Base-by-base conservation (phyloP, 495 filamentous ascomycete genomes). In the Talaromyces ruber region DNA sequence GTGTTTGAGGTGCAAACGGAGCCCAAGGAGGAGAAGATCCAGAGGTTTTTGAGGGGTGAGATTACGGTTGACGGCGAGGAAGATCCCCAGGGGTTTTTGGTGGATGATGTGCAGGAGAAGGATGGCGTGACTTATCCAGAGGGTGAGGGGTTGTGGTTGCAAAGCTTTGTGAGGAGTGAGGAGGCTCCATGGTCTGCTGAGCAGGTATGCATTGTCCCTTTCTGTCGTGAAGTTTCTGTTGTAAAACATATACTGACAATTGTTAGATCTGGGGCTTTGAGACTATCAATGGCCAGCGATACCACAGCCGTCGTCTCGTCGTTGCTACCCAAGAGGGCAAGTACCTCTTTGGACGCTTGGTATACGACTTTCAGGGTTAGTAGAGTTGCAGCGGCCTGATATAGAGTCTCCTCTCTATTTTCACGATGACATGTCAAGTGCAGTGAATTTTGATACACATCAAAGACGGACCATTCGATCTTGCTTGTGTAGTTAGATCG, bases 251-350 rank as follows among this genome's bases (percentile, higher is more conserved):
- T 50, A n/a, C 57, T 37, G 26, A 24, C 43, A 26, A 56, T 63
- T 57, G 39, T 14, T 64, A 83, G 78, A 72, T 87, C 58, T 89
- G 86, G 85, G 86, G 86, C 14, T 89, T 89, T 61, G 81, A 83
- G 68, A 66, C 70, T 16, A 67, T 87, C 59, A 64, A 82, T 18
- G 81, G 85, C 1, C 70, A 85, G 75, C 81, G 92, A 63, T 80
- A 82, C 60, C 84, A 97, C 70, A 82, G 81, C 53, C 72, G 89
- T 62, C 86, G 86, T 52, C 75, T 90, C 51, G 81, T 86, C 18
- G 79, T 88, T 39, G 63, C 65, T 32, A 77, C 70, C 28, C 93
- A 92, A 81, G 84, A 79, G 3, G 74, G 74, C 0, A 75, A 87
- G 74, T 79, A 80, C 63, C 80, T 86, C 61, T 74, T 80, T 68